phyloP scores from a whole-genome alignment of 768 basidiomycete genomes.

The Suillus spraguei region DNA sequence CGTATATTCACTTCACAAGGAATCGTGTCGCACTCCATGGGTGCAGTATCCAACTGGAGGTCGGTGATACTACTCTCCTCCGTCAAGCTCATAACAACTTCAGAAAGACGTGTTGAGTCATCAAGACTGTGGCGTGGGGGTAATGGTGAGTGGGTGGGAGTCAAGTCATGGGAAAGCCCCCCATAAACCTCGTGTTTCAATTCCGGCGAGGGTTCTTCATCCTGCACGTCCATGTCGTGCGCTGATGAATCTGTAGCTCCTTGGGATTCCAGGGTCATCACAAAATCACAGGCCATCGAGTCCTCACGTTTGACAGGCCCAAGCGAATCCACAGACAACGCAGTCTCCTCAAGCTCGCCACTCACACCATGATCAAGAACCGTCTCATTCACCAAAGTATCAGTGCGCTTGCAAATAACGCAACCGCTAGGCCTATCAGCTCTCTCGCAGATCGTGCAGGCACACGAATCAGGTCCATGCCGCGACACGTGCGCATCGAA shows the following conservation, averaged over 20 bases:
- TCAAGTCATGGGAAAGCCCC: no score
- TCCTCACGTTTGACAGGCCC: background rate
- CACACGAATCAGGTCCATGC: background rate
- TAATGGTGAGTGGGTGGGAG: background rate
- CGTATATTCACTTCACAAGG: background rate
- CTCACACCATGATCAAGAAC: background rate
- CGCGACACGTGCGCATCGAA: background rate
- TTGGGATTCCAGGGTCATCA: background rate
- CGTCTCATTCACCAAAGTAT: background rate
- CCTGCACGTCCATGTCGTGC: background rate
- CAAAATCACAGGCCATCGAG: background rate
- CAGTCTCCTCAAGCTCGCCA: background rate
- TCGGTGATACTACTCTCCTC: background rate
- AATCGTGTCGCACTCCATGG: background rate
- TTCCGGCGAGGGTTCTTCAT: background rate
- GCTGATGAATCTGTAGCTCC: background rate
- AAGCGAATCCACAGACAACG: background rate
- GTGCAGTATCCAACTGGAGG: no score
- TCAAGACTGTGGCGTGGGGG: background rate
- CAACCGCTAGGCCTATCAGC: constrained; percentile 7
- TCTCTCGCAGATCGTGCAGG: background rate
- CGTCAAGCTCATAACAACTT: background rate
- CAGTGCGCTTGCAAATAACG: constrained; percentile 13
- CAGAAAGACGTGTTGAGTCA: background rate
- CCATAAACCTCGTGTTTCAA: background rate